These are phyloP conservation scores for Lyophyllum atratum DNA, from an alignment of 768 basidiomycete species.

Conservation along the genomic window DNA sequence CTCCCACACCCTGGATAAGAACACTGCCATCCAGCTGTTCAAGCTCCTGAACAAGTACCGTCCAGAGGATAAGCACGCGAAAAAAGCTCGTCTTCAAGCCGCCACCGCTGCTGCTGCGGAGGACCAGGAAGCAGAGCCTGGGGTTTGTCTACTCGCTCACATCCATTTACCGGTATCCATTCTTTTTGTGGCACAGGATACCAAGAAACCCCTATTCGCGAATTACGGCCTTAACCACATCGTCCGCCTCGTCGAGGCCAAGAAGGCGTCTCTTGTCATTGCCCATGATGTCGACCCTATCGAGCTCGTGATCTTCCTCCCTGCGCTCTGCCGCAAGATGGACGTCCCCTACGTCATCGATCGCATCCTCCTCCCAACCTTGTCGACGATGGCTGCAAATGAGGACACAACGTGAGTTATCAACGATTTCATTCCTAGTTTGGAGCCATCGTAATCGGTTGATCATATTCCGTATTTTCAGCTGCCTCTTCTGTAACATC, in stretches of 20 bases:
- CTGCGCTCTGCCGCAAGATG: conserved; percentile 45
- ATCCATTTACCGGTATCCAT: background rate
- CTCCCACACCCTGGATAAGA: conserved; percentile 97
- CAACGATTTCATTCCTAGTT: no score
- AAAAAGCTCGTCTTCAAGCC: conserved; percentile 88
- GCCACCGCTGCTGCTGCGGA: conserved; percentile 78
- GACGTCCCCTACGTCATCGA: background rate
- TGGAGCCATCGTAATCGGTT: no score
- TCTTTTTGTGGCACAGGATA: conserved; percentile 50
- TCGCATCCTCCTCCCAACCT: background rate
- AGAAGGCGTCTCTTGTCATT: conserved; percentile 96
- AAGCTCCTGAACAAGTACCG: conserved; percentile 98
- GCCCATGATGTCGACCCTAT: conserved; percentile 99
- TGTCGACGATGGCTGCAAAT: conserved; percentile 1
- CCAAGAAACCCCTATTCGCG: conserved; percentile 93
- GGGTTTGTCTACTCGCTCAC: conserved; percentile 27
- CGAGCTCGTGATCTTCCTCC: conserved; percentile 97
- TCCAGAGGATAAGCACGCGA: conserved; percentile 94
- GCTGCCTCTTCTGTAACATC: conserved; percentile 7
- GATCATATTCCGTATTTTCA: background rate
- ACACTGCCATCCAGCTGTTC: conserved; percentile 97
- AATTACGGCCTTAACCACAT: conserved; percentile 98
- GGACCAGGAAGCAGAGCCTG: conserved; percentile 59
- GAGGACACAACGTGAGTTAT: conserved; percentile 8
- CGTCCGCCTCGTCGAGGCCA: conserved; percentile 93